These are phyloP conservation scores for Ustilago tritici DNA, from an alignment of 1,284 basidiomycete genomes.

Conservation along the genomic window DNA sequence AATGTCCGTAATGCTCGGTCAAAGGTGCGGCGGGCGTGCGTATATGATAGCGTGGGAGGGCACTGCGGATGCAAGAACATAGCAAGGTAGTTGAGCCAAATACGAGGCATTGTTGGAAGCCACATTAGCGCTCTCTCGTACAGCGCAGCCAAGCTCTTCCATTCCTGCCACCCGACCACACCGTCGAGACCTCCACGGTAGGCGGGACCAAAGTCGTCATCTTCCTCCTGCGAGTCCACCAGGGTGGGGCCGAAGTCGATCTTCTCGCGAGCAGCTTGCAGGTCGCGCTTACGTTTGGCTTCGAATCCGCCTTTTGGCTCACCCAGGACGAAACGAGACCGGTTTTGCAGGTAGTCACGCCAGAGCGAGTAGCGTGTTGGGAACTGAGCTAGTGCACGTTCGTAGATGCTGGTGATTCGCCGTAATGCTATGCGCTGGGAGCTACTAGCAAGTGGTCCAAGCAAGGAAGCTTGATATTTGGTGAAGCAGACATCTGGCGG, in stretches of 20 bases:
- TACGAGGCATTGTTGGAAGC: slow-evolving; percentile 89
- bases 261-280: slow-evolving; percentile 72
- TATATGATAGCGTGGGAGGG: slow-evolving; percentile 83
- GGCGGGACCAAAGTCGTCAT: slow-evolving; percentile 77
- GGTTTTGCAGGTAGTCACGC: slow-evolving; percentile 88
- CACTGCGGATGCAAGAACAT: slow-evolving; percentile 91
- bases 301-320: slow-evolving; percentile 71
- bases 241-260: slow-evolving; percentile 74
- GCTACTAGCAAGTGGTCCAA: slow-evolving; percentile 77
- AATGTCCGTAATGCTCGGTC: slow-evolving; percentile 94
- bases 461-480: slow-evolving; percentile 71
- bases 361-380: slow-evolving; percentile 92
- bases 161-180: slow-evolving; percentile 91
- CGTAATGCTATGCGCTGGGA: slow-evolving; percentile 81
- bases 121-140: slow-evolving; percentile 95
- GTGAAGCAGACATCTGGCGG: slow-evolving; percentile 68
- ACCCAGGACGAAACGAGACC: slow-evolving; percentile 88
- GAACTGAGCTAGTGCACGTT: slow-evolving; percentile 88
- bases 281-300: slow-evolving; percentile 69
- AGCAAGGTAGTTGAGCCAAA: slow-evolving; percentile 93
- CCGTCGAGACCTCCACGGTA: slow-evolving; percentile 90
- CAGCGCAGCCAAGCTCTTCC: slow-evolving; percentile 86
- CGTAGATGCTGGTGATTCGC: slow-evolving; percentile 88
- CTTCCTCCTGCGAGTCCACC: slow-evolving; percentile 51
- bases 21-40: slow-evolving; percentile 91